A percentile compares a stretch with the other conserved stretches of the same genome.
Evolutionary conservation across 345 rosid genomes (phyloP).

Genomic region (Salix viminalis): DNA sequence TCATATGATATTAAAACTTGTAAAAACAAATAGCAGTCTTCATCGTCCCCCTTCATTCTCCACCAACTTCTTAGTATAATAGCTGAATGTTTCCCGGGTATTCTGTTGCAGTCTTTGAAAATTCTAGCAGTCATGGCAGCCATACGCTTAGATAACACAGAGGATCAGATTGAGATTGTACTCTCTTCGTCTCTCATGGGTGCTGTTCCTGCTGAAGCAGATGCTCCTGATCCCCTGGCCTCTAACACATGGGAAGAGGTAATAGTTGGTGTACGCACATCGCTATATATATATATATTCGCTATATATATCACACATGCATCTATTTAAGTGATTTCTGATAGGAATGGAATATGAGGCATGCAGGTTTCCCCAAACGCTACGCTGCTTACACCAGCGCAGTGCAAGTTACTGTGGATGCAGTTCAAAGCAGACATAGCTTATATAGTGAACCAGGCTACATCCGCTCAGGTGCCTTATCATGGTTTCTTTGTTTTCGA

Average conservation of each 20-base stretch:
- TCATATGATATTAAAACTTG: no score
- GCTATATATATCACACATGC: neutral
- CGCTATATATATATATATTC: neutral
- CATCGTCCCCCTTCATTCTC: no score
- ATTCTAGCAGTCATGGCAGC: conserved; percentile 60
- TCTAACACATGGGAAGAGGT: conserved; percentile 76
- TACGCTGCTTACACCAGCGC: conserved; percentile 24
- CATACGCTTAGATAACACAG: conserved; percentile 60
- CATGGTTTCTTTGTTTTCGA: neutral
- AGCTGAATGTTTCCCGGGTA: conserved; percentile 24
- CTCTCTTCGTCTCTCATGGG: conserved; percentile 57
- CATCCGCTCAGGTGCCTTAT: conserved; percentile 57
- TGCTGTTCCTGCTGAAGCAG: conserved; percentile 38
- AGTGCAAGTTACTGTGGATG: conserved; percentile 30
- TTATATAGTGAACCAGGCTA: conserved; percentile 42
- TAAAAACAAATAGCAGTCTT: no score
- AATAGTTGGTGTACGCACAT: conserved; percentile 8
- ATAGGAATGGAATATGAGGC: conserved; percentile 2
- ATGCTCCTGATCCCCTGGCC: conserved; percentile 53
- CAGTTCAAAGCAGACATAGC: conserved; percentile 29
- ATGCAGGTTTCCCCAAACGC: conserved; percentile 49
- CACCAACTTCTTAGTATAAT: neutral
- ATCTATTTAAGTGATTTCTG: neutral
- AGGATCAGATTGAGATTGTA: conserved; percentile 48
- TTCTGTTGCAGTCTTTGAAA: conserved; percentile 47